Base-by-base conservation (phyloP, 140 eudicot species). In the Bidens hawaiensis region DNA sequence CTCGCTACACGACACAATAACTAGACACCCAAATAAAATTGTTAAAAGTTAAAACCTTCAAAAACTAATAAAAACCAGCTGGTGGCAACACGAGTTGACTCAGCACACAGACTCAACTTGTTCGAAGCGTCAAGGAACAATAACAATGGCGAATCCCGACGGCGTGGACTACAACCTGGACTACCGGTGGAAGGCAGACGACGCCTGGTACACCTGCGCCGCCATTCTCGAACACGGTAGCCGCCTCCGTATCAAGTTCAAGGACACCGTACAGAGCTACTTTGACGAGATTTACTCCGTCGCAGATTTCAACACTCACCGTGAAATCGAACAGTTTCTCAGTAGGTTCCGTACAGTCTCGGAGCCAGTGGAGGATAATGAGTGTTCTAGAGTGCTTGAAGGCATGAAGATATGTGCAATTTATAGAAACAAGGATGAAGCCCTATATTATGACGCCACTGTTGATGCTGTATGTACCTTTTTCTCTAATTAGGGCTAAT, bases 181-280 rank as follows among this genome's bases (percentile, higher is more conserved):
- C 28, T 85, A 50, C 76, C 75, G 73, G 12, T 69, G 78, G 27
- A 14, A 3, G 15, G 68, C 47, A 0, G 96, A 88, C 23, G 82
- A 82, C 27, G 88, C 96, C 0, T 88, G 94, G 94, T 85, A 85
- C 82, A 74, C 54, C 22, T 72, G 69, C 40, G 66, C 64, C 19
- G 49, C 76, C 38, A 17, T 76, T 2, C 70, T 84, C 41, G 64
- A 73, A 38, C 27, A 46, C 42, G 75, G 28, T 22, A 43, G 69
- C 3, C 66, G 31, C 0, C 81, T 88, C 28, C 75, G 77, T 15
- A 85, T 88, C 1, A 82, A 78, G 65, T 68, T 67, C 64, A 5
- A 15, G 25, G 74, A 66, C 31, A 77, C 76, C 34, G 40, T 34
- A 2, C 64, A 72, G 4, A 21, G 36, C 26, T 13, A 12, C 31